Evolutionary conservation across 2,329 filamentous ascomycete species (phyloP), one percentile per base, ranked within the genome.

Genomic region (Cladosporium oxysporum): DNA sequence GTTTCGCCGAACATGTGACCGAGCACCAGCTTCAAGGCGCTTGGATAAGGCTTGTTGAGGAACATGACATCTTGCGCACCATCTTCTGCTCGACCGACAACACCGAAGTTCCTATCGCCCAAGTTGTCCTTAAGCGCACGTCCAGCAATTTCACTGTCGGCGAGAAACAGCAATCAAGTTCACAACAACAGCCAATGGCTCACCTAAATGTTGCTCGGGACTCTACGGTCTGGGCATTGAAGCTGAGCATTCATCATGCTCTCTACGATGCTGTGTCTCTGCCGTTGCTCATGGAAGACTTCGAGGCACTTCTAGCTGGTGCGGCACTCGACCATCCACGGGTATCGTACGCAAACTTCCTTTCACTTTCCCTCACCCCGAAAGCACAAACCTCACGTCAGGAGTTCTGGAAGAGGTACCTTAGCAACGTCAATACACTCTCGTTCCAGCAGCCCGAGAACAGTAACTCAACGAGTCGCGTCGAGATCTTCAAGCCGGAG

Each of bases 231-330:
- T 72, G 66, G 60, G 53, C 58, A 8, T 65, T 83, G 53, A 70
- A 78, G 55, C 78, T 84, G 2, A 80, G 82, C 29, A 89, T 97
- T 5, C 93, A 97, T 69, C 93, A 98, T 75, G 91, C 91, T 0
- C 82, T 97, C 0, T 98, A 97, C 74, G 94, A 97, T 75, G 93
- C 89, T 6, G 83, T 96, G 67, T 95, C 91, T 71, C 80, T 97
- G 5, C 86, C 88, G 0, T 75, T 83, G 0, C 79, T 96, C 6
- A 79, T 92, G 26, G 74, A 83, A 16, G 78, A 84, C 49, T 78
- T 90, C 14, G 76, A 83, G 67, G 68, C 72, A 5, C 69, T 81
- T 2, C 41, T 88, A 76, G 78, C 78, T 71, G 66, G 61, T 29
- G 23, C 33, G 2, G 4, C 33, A 5, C 49, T 50, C 8, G 14